Conservation (phyloP, 371 early-diverging fungal genomes). For the Rhizopus delemar region DNA sequence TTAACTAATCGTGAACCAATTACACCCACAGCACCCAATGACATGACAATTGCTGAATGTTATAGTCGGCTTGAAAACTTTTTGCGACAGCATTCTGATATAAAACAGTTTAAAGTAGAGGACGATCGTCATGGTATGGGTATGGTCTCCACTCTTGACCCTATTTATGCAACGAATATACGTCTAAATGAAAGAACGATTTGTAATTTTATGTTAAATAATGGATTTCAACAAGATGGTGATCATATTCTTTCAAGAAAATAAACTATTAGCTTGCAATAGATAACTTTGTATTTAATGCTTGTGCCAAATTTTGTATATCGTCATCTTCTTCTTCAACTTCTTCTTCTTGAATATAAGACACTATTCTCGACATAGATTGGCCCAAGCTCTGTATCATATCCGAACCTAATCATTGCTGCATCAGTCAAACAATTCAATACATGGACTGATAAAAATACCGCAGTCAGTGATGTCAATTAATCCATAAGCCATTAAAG, state of each 20-base stretch:
- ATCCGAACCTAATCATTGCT: conserved; percentile 17
- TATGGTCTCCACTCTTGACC: conserved; percentile 21
- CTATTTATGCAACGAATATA: conserved; percentile 21
- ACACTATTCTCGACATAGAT: conserved; percentile 41
- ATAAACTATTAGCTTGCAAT: conserved; percentile 25
- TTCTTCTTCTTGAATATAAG: conserved; percentile 48
- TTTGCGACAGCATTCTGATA: conserved; percentile 10
- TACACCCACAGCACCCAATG: conserved; percentile 25
- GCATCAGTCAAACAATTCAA: no score
- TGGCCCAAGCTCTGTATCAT: conserved; percentile 33
- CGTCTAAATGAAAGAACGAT: conserved; percentile 17
- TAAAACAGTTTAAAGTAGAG: conserved; percentile 23
- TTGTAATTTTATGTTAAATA: conserved; percentile 22
- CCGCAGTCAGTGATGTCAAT: conserved; percentile 40
- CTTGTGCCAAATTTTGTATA: conserved; percentile 43
- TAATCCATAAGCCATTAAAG: conserved; percentile 38
- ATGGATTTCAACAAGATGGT: conserved; percentile 14
- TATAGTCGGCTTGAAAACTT: conserved; percentile 23
- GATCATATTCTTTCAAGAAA: conserved; percentile 12
- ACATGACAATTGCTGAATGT: conserved; percentile 22
- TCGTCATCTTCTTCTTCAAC: conserved; percentile 45
- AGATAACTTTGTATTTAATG: conserved; percentile 41
- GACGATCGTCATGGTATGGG: conserved; percentile 37
- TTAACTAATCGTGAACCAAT: conserved; percentile 18
- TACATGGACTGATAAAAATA: conserved; percentile 11